Base-by-base conservation (phyloP, 1,284 basidiomycete genomes). In the Ganoderma leucocontextum region DNA sequence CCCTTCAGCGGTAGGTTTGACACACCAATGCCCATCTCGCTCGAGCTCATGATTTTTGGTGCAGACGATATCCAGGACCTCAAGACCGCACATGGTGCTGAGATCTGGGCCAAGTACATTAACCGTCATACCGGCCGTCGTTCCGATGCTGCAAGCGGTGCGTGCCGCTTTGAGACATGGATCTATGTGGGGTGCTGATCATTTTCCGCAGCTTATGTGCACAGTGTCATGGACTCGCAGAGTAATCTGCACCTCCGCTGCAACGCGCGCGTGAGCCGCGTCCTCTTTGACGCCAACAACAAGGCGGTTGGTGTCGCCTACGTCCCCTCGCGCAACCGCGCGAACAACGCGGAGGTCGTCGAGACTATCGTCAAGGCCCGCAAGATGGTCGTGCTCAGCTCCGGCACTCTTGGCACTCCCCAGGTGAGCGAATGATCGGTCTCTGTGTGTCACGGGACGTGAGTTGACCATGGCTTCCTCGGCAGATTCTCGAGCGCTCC, bases 41-140 rank as follows among this genome's bases (percentile, higher is more conserved):
- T 35, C 5, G 15, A 41, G 58, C 22, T 60, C 22, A 60, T 9
- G 1, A 19, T 0, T 13, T 0, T 7, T 29, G 9, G 55, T 33
- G n/a, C 52, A 90, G 89, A 91, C 73, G 89, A 91, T 82, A 82
- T 91, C 63, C 89, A 91, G 80, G 89, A 91, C 77, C 82, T 90
- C 58, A 79, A 83, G 65, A 90, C 89, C 44, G 77, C 85, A n/a
- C 87, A 91, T 71, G 89, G 82, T 22, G 85, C 90, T 63, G 90
- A 91, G 77, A 89, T 91, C 67, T 91, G 90, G 90, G 89, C 90
- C 55, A 92, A 92, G 76, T 92, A 91, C 75, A 89, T 92, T 81
- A 91, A 91, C 79, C 85, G 89, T 70, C 85, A 91, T 72, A 92
- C 90, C 35, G 90, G 90, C 65, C 83, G 91, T 69, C 88, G 90